Percentiles rank a stretch among this genome's conserved stretches.
Evolutionary conservation across 2,329 filamentous ascomycete genomes (phyloP).

Genomic region (Pseudocercospora cruenta): DNA sequence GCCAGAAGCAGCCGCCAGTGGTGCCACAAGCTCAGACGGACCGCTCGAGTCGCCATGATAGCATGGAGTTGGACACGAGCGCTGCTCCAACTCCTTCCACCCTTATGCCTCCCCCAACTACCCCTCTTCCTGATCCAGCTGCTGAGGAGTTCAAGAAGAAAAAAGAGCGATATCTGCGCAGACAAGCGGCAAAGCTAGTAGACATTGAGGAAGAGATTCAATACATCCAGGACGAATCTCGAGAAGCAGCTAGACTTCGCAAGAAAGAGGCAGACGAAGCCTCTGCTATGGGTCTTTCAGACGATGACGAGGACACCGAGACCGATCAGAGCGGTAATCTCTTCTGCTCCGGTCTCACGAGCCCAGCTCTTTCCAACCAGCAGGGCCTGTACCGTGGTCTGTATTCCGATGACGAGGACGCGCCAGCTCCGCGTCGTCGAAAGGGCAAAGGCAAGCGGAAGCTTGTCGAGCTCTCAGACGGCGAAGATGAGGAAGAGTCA

Average conservation of each 20-base stretch:
- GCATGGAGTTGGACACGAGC: background rate
- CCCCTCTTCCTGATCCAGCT: background rate
- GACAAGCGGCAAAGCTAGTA: slow-evolving; percentile 18
- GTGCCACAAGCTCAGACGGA: background rate
- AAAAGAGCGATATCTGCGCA: slow-evolving; percentile 15
- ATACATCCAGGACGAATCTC: slow-evolving; percentile 26
- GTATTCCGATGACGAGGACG: slow-evolving; percentile 7
- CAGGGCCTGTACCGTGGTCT: background rate
- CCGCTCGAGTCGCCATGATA: background rate
- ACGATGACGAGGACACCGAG: slow-evolving; percentile 4
- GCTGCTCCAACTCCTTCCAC: background rate
- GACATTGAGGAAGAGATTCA: slow-evolving; percentile 29
- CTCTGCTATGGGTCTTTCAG: background rate
- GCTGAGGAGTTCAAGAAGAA: slow-evolving; percentile 13
- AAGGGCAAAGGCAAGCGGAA: slow-evolving; percentile 12
- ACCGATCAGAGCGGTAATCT: slow-evolving; percentile 14
- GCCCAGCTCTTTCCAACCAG: background rate
- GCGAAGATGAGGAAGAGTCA: slow-evolving; percentile 4
- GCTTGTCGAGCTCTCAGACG: background rate
- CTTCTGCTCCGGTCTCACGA: slow-evolving; percentile 12
- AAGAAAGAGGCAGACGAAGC: slow-evolving; percentile 26
- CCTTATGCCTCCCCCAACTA: slow-evolving; percentile 7
- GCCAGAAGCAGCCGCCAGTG: background rate
- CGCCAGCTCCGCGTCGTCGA: background rate
- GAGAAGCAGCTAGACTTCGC: slow-evolving; percentile 22